Percentiles rank a stretch among this genome's conserved stretches.
Conservation (phyloP, 129 eudicot genomes). For the Logfia minima region DNA sequence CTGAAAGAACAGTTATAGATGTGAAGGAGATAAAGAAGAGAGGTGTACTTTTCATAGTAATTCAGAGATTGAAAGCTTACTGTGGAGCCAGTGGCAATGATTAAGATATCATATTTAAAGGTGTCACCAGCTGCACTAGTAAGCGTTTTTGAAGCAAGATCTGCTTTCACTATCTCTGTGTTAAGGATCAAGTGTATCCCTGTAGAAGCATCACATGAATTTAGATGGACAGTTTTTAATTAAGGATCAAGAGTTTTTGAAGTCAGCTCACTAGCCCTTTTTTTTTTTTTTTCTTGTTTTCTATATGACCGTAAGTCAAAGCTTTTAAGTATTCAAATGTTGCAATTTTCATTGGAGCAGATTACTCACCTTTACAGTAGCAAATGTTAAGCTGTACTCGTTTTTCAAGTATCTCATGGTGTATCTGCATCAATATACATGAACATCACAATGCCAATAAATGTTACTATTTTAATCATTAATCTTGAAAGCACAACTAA, state of each 20-base stretch:
- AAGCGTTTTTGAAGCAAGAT: conserved; percentile 83
- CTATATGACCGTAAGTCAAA: too few species aligned
- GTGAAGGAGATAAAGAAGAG: conserved; percentile 1
- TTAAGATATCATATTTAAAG: conserved; percentile 52
- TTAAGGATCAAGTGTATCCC: conserved; percentile 75
- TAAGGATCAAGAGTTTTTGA: too few species aligned
- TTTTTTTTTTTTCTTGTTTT: too few species aligned
- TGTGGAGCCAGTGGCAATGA: conserved; percentile 90
- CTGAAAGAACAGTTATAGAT: conserved; percentile 41
- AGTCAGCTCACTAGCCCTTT: too few species aligned
- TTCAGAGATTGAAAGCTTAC: conserved; percentile 41
- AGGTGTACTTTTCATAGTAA: not conserved
- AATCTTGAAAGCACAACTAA: conserved; percentile 22
- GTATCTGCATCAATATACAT: conserved; percentile 16
- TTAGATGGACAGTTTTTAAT: not conserved
- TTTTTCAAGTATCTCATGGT: conserved; percentile 24
- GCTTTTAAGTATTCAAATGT: not conserved
- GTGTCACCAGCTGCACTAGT: conserved; percentile 77
- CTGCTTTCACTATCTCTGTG: conserved; percentile 91
- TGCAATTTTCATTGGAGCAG: not conserved
- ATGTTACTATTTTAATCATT: not conserved
- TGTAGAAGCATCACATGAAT: conserved; percentile 35
- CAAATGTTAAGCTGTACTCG: conserved; percentile 27
- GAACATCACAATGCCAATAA: not conserved
- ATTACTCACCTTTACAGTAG: conserved; percentile 32